Conservation (phyloP, 257 asterid genomes). For the Anisodus acutangulus region DNA sequence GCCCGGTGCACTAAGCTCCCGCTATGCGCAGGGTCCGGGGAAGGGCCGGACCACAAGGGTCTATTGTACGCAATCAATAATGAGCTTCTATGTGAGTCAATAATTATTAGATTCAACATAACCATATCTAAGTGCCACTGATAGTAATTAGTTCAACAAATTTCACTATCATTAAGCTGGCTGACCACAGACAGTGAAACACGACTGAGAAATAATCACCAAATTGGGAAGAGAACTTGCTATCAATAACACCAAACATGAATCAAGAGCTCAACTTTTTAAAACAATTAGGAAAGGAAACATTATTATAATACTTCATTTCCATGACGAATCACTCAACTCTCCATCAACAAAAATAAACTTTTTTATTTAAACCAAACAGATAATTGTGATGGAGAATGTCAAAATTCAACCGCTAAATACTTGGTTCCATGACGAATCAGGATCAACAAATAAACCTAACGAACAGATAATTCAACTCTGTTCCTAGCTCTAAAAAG, state of each 20-base stretch:
- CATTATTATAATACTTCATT: not conserved
- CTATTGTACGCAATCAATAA: not conserved
- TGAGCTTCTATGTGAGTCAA: slow-evolving; percentile 1
- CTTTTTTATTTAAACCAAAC: not conserved
- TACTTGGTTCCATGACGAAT: not conserved
- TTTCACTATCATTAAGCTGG: not conserved
- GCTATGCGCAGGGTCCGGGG: too few species aligned
- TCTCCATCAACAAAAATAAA: too few species aligned
- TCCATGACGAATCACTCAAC: not conserved
- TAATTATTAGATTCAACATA: not conserved
- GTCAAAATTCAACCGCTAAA: not conserved
- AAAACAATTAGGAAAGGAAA: not conserved
- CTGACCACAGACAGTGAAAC: too few species aligned
- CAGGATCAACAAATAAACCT: not conserved
- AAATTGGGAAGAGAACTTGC: not conserved
- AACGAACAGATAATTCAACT: not conserved
- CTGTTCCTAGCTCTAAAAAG: slow-evolving; percentile 24
- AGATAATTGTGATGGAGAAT: not conserved
- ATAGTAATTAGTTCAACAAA: not conserved
- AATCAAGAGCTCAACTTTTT: not conserved
- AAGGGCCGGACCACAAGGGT: too few species aligned
- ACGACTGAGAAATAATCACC: not conserved
- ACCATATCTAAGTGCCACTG: not conserved
- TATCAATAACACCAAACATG: not conserved
- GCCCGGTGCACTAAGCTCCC: not conserved